phyloP scores from a whole-genome alignment of 2,329 filamentous ascomycete genomes.

The Hysterium pulicare region DNA sequence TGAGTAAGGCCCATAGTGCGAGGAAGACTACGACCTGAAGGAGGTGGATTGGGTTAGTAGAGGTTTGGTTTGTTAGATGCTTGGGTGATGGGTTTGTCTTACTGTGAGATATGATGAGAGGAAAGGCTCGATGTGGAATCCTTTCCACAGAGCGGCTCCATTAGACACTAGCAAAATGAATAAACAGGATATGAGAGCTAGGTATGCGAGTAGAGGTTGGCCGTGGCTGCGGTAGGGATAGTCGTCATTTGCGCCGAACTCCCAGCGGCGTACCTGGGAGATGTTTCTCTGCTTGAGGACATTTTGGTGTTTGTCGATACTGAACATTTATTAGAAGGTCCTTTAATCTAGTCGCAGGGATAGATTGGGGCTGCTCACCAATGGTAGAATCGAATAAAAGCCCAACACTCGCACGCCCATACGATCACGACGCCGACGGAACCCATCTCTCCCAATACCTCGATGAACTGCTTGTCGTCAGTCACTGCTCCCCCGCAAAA shows the following conservation, averaged over 20 bases:
- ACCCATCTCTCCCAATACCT: constrained; percentile 38
- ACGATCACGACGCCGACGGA: constrained; percentile 38
- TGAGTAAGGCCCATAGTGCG: constrained; percentile 26
- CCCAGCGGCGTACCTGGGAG: constrained; percentile 3
- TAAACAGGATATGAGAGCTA: constrained; percentile 35
- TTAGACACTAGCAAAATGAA: constrained; percentile 35
- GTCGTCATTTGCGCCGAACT: constrained; percentile 17
- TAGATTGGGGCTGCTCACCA: constrained; percentile 15
- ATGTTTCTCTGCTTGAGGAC: background rate
- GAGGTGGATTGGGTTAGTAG: background rate
- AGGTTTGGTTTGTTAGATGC: background rate
- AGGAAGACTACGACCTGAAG: constrained; percentile 30
- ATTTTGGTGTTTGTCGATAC: constrained; percentile 3
- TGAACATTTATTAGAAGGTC: background rate
- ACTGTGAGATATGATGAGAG: constrained; percentile 41
- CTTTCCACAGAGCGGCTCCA: constrained; percentile 36
- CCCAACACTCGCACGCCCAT: constrained; percentile 42
- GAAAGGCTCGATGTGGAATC: constrained; percentile 34
- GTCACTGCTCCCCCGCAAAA: no score
- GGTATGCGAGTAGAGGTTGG: constrained; percentile 38
- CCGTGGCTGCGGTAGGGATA: constrained; percentile 41
- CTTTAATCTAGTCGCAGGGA: background rate
- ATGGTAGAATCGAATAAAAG: constrained; percentile 40
- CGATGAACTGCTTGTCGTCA: constrained; percentile 34
- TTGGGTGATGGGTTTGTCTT: constrained; percentile 12